Base-by-base conservation (phyloP, 768 basidiomycete genomes). In the Pulveroboletus sp. region DNA sequence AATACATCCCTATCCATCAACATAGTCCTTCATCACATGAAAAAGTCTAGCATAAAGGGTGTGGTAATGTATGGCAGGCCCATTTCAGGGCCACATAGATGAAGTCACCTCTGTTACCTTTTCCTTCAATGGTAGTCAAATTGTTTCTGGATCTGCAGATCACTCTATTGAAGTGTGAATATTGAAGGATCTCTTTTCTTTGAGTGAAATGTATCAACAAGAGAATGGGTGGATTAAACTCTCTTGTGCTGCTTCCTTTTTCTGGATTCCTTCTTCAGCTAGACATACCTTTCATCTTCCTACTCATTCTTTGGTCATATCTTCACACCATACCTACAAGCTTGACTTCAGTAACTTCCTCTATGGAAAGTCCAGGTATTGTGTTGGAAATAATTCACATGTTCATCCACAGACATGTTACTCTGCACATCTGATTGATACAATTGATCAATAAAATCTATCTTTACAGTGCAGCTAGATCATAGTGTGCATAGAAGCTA, bases 311-410 rank as follows among this genome's bases (percentile, higher is more conserved):
- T 39, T 59, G 16, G 53, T 62, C 10, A 51, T 50, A 8, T 62
- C 59, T 40, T 19, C 34, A 32, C 20, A 50, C 2, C 20, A 17
- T 5, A 29, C 22, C 34, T 60, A 55, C 38, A 55, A 31, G 16
- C 47, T 59, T 20, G 59, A 59, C 23, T 27, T 40, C 3, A 43
- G 42, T 24, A 4, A 45, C 17, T 62, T 47, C 36, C 5, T 20
- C 2, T 45, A 55, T 50, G 59, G 59, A n/a, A 45, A 62, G 14
- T 59, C 60, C 12, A 62, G 59, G 59, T 2, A 4, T 30, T 14
- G 4, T 60, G 59, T 13, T 62, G 59, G 59, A 55, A 51, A 42
- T 60, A 24, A 50, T 29, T 29, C n/a, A n/a, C n/a, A n/a, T n/a
- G n/a, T n/a, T n/a, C n/a, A n/a, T n/a, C n/a, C n/a, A n/a, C n/a